A percentile compares a stretch with the other conserved stretches of the same genome.
These are phyloP conservation scores for Tagetes erecta DNA, from an alignment of 129 eudicot species.

Conservation along the genomic window DNA sequence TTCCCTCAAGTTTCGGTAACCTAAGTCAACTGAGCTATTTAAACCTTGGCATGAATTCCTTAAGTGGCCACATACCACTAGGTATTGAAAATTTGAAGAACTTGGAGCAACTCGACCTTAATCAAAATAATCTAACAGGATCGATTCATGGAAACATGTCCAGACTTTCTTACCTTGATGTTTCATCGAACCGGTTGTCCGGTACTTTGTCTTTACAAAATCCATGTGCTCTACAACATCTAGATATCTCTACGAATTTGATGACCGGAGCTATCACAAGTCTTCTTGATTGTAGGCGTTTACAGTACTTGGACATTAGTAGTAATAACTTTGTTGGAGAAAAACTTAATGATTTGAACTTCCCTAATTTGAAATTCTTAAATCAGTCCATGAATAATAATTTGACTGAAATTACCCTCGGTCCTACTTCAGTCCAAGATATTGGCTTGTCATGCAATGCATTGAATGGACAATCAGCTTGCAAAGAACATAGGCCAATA, in stretches of 20 bases:
- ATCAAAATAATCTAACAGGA: constrained; percentile 10
- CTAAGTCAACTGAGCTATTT: neutral
- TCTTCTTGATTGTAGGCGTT: neutral
- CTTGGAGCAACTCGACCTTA: neutral
- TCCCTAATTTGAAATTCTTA: neutral
- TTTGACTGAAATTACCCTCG: neutral
- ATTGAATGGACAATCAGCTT: neutral
- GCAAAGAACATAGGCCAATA: neutral
- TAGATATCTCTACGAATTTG: constrained; percentile 21
- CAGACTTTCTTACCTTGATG: neutral
- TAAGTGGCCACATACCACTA: constrained; percentile 1
- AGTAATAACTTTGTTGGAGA: constrained; percentile 3
- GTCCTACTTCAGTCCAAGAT: neutral
- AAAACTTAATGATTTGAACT: neutral
- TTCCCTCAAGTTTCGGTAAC: neutral
- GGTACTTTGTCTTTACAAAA: neutral
- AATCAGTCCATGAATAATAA: neutral
- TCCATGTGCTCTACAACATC: neutral
- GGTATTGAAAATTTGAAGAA: neutral
- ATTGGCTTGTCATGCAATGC: neutral
- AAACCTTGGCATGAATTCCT: constrained; percentile 16
- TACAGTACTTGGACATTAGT: constrained; percentile 7
- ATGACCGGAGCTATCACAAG: neutral
- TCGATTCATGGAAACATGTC: neutral
- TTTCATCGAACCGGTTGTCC: constrained; percentile 26